Evolutionary conservation across 129 eudicot species (phyloP).

Genomic region (Logfia minima): DNA sequence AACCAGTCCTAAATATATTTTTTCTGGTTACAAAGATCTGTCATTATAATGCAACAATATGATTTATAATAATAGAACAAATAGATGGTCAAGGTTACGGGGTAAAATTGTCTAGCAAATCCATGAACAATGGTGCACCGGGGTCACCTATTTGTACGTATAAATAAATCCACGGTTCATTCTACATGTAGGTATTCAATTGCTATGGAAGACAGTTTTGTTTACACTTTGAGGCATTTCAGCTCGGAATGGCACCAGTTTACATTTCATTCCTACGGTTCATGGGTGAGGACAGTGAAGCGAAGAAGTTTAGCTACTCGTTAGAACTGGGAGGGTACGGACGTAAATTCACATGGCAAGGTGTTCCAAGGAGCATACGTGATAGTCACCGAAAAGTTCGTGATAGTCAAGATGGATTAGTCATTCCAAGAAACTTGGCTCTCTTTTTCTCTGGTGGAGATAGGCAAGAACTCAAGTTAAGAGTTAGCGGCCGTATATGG

Average conservation of each 20-base stretch:
- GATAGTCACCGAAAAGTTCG: slow-evolving; percentile 81
- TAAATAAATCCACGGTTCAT: not conserved
- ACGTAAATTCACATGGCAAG: slow-evolving; percentile 82
- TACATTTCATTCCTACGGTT: slow-evolving; percentile 79
- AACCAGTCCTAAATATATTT: not conserved
- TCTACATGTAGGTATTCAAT: slow-evolving; percentile 67
- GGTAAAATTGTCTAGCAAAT: not conserved
- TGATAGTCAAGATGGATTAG: slow-evolving; percentile 82
- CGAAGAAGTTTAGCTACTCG: slow-evolving; percentile 62
- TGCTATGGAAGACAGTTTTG: slow-evolving; percentile 81
- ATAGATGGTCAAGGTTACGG: not conserved
- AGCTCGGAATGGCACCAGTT: slow-evolving; percentile 82
- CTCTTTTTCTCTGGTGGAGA: slow-evolving; percentile 85
- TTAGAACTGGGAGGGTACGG: slow-evolving; percentile 78
- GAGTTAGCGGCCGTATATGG: slow-evolving; percentile 84
- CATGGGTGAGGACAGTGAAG: slow-evolving; percentile 93
- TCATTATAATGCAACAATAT: not conserved
- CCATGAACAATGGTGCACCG: not conserved
- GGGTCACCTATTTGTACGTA: slow-evolving; percentile 1
- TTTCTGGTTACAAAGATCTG: not conserved
- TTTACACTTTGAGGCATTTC: slow-evolving; percentile 90
- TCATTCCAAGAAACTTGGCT: slow-evolving; percentile 69
- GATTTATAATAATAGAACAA: not conserved
- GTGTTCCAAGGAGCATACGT: slow-evolving; percentile 84
- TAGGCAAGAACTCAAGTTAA: slow-evolving; percentile 73